Base-by-base conservation (phyloP, 1,284 basidiomycete genomes). In the Xerocomus amazonicus region DNA sequence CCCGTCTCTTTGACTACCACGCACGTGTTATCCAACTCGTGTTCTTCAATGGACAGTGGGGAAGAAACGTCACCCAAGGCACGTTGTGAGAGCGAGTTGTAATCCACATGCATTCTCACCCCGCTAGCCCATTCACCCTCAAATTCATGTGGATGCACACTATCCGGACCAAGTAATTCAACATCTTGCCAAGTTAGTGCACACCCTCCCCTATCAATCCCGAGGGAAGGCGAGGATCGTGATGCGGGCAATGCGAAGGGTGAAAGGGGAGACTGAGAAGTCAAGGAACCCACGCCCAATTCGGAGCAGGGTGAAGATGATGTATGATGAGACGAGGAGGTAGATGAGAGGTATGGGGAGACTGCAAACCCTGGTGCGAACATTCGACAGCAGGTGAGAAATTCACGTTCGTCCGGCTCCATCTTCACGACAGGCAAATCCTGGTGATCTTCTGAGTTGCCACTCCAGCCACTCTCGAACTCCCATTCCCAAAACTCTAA, bases 401-500 rank as follows among this genome's bases (percentile, higher is more conserved):
- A 46, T 35, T 45, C 55, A 23, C 52, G 45, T 17, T 63, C 63
- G 14, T 57, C 55, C 7, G 51, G 47, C 39, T 70, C 63, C 38
- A 63, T 47, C 37, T 70, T 66, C 4, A 60, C 44, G 23, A 60
- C 23, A 8, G 66, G 57, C 12, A 61, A 31, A 42, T 67, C 64
- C 23, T 54, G 52, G 27, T 50, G 47, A 44, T 51, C 50, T 29
- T 58, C 60, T 31, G 46, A 40, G 13, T 58, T 19, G 40, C 57
- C 51, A 9, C 37, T 48, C 63, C 69, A 68, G 5, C 56, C 57
- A 45, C 50, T 53, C 29, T 69, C 65, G 35, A 68, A 61, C 45
- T 78, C 71, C 75, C 76, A 81, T 49, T 70, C 71, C 79, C 76
- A 81, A 45, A 64, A 55, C 48, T 79, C 78, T 19, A 73, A 47